Percentiles rank a stretch among this genome's conserved stretches.
Evolutionary conservation across 192 early-diverging fungal genomes (phyloP).

Genomic region (Chytriomyces confervae): DNA sequence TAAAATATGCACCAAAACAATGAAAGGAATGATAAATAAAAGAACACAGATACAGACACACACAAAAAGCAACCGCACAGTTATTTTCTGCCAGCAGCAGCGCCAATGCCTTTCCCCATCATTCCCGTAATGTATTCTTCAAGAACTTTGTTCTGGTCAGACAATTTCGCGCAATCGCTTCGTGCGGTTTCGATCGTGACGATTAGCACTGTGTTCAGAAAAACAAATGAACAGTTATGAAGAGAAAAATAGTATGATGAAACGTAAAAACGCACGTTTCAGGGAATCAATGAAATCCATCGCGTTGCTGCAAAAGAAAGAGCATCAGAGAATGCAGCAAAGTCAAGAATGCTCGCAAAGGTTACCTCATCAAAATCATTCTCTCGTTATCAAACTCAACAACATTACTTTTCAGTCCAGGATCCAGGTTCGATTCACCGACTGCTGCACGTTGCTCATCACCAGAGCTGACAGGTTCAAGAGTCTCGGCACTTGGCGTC

Average conservation of each 20-base stretch:
- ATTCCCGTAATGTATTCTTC: constrained; percentile 14
- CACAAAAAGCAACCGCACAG: too few species aligned
- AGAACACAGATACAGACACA: too few species aligned
- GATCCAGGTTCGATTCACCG: background rate
- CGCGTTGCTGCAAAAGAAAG: constrained; percentile 1
- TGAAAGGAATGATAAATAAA: too few species aligned
- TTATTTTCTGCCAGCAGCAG: background rate
- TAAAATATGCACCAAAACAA: too few species aligned
- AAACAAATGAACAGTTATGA: background rate
- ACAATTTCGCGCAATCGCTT: background rate
- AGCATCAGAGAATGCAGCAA: background rate
- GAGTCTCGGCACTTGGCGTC: too few species aligned
- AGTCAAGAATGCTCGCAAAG: background rate
- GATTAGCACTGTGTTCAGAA: constrained; percentile 4
- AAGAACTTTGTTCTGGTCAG: constrained; percentile 14
- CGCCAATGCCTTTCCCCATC: constrained; percentile 31
- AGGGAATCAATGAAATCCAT: constrained; percentile 24
- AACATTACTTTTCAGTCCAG: background rate
- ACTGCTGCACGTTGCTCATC: too few species aligned
- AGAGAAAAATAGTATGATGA: background rate
- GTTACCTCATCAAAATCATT: constrained; percentile 25
- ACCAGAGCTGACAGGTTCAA: too few species aligned
- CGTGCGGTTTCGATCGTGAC: background rate
- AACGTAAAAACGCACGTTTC: background rate
- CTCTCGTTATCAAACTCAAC: constrained; percentile 28